Evolutionary conservation across 225 moss, liverwort and hornwort species (phyloP).

Genomic region (Pseudoscleropodium purum): DNA sequence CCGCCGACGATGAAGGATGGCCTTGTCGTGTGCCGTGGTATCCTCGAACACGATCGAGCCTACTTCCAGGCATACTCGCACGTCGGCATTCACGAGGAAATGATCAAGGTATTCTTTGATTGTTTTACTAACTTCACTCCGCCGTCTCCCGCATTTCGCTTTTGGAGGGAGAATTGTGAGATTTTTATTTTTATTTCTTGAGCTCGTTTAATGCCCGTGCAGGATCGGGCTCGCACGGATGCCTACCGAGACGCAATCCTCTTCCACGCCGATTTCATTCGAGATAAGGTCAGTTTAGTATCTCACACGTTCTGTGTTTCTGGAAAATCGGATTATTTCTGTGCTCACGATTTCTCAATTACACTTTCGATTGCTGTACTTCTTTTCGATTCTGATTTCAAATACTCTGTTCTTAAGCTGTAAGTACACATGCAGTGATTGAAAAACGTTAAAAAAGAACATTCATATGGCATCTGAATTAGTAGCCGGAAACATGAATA

Average conservation of each 20-base stretch:
- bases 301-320: not conserved
- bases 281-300: constrained; percentile 53
- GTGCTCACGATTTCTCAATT: not conserved
- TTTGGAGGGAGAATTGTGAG: not conserved
- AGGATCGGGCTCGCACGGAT: constrained; percentile 87
- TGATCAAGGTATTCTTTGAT: constrained; percentile 59
- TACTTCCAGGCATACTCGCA: constrained; percentile 97
- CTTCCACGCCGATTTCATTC: constrained; percentile 60
- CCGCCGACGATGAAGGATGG: constrained; percentile 27
- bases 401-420: not conserved
- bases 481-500: not conserved
- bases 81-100: constrained; percentile 96
- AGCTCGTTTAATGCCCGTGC: not conserved
- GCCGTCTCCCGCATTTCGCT: not conserved
- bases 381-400: not conserved
- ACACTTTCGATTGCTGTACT: not conserved
- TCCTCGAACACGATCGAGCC: constrained; percentile 88
- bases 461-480: not conserved
- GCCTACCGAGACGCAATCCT: constrained; percentile 84
- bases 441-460: not conserved
- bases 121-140: not conserved
- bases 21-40: constrained; percentile 13
- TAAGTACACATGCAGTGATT: not conserved
- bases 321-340: not conserved
- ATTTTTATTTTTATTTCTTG: not conserved